Base-by-base conservation (phyloP, 768 basidiomycete species). In the Boletus sp. region DNA sequence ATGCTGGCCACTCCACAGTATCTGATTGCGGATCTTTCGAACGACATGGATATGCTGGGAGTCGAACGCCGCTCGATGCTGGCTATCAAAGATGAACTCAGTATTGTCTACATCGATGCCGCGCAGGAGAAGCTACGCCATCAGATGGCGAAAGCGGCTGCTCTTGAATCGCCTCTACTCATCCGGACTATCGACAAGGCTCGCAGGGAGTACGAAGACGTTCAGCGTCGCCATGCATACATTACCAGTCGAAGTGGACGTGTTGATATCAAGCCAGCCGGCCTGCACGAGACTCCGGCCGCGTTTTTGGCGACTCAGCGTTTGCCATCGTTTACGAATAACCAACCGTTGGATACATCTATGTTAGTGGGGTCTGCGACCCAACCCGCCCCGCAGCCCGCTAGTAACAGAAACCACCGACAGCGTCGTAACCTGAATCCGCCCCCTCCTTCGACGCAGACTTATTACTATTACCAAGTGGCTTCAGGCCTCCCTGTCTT, bases 401-500 rank as follows among this genome's bases (percentile, higher is more conserved):
- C 41, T 11, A 53, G 50, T 42, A 80, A 77, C 44, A 81, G 78
- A 58, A 73, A 64, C 47, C 81, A 81, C 35, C 81, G 81, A 55
- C 85, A 85, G 52, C 84, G 90, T 30, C 82, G 84, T 55, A 94
- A 94, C 68, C 72, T 94, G 62, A 94, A 93, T 64, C 90, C 91
- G 1, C 90, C 90, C 2, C 90, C 92, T 3, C 90, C 89, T 17
- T 90, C 90, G 17, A 89, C 90, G 15, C 89, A 92, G 10, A 89
- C 92, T 9, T 99, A 96, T 75, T 94, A 90, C 69, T 99, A 90
- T 73, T 99, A 98, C 71, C 97, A 98, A 71, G 90, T 94, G 17
- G 85, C 92, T 0, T 90, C 92, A 2, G 97, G 97, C 12, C 79
- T 90, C 55, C 90, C 93, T 10, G 80, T 97, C 63, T 99, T 91